Evolutionary conservation across 2,329 filamentous ascomycete species (phyloP).

Genomic region (Colletotrichum ledebouriae): DNA sequence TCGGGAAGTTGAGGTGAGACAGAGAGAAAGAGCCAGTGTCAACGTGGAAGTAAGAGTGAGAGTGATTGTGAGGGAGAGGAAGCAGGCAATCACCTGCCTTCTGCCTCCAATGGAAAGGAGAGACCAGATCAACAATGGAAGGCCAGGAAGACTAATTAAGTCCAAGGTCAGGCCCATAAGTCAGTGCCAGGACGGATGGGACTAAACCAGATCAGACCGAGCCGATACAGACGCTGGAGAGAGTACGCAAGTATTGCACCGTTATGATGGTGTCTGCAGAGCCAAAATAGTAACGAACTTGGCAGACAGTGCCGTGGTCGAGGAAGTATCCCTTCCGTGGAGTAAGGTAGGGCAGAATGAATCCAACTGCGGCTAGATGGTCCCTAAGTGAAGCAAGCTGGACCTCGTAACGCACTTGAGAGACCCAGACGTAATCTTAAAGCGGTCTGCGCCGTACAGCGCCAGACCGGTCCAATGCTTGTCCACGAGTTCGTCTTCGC

Average conservation of each 20-base stretch:
- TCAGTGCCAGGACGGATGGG: conserved; percentile 31
- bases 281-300: conserved; percentile 31
- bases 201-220: conserved; percentile 33
- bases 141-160: conserved; percentile 12
- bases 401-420: conserved; percentile 35
- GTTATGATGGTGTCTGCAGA: conserved; percentile 2
- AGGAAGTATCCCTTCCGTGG: conserved; percentile 40
- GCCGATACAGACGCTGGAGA: conserved; percentile 21
- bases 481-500: conserved; percentile 30
- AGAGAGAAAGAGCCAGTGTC: conserved; percentile 8
- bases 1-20: conserved; percentile 39
- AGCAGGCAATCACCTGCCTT: conserved; percentile 27
- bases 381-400: conserved; percentile 37
- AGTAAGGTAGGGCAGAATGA: conserved; percentile 41
- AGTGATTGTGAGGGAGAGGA: neutral
- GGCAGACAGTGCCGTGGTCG: conserved; percentile 30
- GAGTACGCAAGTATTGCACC: conserved; percentile 1
- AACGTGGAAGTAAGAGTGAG: neutral
- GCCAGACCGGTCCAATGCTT: conserved; percentile 25
- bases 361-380: conserved; percentile 38
- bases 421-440: conserved; percentile 42
- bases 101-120: conserved; percentile 10
- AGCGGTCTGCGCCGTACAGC: conserved; percentile 32
- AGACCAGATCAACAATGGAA: conserved; percentile 28
- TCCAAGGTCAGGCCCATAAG: conserved; percentile 21